Evolutionary conservation across 2,329 filamentous ascomycete species (phyloP), one percentile per base, ranked within the genome.

Genomic region (Phyllosticta citrichinensis): DNA sequence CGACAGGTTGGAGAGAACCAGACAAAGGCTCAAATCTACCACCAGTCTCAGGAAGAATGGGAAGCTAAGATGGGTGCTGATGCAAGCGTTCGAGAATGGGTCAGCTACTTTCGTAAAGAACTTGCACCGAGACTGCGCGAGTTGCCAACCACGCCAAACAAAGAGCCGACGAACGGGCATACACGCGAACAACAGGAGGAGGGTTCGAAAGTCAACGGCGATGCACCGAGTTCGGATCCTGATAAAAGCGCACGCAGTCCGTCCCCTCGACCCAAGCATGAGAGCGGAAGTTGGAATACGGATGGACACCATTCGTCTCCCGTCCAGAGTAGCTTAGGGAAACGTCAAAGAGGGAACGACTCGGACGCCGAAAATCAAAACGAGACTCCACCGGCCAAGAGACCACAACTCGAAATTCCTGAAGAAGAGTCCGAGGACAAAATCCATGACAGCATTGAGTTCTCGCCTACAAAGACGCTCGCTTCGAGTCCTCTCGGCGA

Each of bases 371-470:
- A 61, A 22, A 22, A 22, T 24, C 11, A 19, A 9, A n/a, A 4
- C 5, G 24, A 20, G 50, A 30, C 50, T 1, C 30, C 40, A 1
- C 47, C 54, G 20, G 11, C 33, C 3, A 40, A 25, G 19, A 24
- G 27, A n/a, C 51, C 40, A 20, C 40, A 47, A 5, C 53, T 14
- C 19, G 35, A 47, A 6, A 25, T 12, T 11, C 17, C 19, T 14
- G 14, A 9, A 5, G 27, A 52, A 10, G 30, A 9, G 30, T 51
- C 53, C 2, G 47, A 50, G 19, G 14, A 3, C 9, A 35, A 27
- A 10, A 14, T 47, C 6, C 58, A 61, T 17, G 58, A 56, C 19
- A 61, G 58, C 27, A 52, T 61, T 11, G 58, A 61, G 25, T 19
- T 40, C 12, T 56, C 58, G 14, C 54, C 58, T 1, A 35, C 35